Evolutionary conservation across 2,329 filamentous ascomycete genomes (phyloP).

Genomic region (Hymenoscyphus fraxineus): DNA sequence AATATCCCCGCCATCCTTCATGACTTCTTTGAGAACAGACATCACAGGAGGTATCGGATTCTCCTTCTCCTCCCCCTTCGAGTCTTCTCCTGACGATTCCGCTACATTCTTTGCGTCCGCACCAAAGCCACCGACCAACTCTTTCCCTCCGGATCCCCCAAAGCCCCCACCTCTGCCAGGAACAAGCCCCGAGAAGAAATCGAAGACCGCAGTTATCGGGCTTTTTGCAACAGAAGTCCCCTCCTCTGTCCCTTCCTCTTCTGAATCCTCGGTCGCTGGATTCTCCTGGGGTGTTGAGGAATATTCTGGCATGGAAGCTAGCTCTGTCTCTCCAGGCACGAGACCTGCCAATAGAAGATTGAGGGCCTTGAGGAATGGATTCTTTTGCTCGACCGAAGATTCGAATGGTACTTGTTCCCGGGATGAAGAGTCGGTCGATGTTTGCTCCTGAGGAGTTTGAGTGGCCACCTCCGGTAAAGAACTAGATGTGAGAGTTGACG

Average conservation of each 20-base stretch:
- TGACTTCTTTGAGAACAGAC: background rate
- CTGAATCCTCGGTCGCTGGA: background rate
- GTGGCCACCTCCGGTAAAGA: background rate
- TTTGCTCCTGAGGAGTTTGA: background rate
- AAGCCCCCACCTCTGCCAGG: background rate
- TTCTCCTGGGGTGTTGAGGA: background rate
- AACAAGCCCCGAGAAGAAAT: background rate
- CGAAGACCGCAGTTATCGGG: background rate
- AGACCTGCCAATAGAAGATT: background rate
- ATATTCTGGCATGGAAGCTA: background rate
- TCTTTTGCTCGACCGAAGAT: background rate
- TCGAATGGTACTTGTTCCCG: no score
- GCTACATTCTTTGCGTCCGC: background rate
- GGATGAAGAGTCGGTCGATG: background rate
- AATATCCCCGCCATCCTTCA: background rate
- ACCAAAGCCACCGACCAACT: background rate
- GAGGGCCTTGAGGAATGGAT: background rate
- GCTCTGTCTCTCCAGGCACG: background rate
- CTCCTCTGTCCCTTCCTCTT: background rate
- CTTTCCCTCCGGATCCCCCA: background rate
- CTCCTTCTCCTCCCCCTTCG: background rate
- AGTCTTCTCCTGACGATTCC: background rate
- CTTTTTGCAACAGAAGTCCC: background rate
- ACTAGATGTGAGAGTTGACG: background rate
- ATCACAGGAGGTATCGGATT: background rate